A percentile compares a stretch with the other conserved stretches of the same genome.
phyloP scores from a whole-genome alignment of 2,329 filamentous ascomycete genomes.

The Colletotrichum eremochloae region DNA sequence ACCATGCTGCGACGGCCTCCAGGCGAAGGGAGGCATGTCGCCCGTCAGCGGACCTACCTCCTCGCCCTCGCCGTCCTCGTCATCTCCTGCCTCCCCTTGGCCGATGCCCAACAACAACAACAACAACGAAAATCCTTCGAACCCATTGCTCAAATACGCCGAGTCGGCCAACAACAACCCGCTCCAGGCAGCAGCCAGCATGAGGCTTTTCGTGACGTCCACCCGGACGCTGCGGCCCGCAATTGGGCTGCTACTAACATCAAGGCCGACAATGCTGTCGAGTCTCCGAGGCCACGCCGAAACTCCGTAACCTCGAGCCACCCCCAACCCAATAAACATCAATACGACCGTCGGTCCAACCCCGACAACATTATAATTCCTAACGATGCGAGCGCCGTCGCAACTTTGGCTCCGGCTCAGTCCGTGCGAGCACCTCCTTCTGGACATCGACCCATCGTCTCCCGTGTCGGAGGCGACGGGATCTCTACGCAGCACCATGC shows the following conservation, averaged over 20 bases:
- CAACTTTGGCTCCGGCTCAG: constrained; percentile 96
- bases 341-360: constrained; percentile 46
- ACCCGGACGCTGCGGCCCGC: constrained; percentile 46
- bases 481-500: constrained; percentile 88
- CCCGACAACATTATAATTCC: constrained; percentile 54
- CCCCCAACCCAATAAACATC: constrained; percentile 44
- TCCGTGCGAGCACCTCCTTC: constrained; percentile 94
- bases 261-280: constrained; percentile 47
- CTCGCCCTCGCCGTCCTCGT: constrained; percentile 71
- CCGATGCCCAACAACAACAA: constrained; percentile 77
- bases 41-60: constrained; percentile 61
- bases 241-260: constrained; percentile 51
- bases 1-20: constrained; percentile 75
- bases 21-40: constrained; percentile 66
- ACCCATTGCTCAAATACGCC: constrained; percentile 20
- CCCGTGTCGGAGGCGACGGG: constrained; percentile 66
- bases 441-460: constrained; percentile 71
- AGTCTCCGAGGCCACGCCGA: constrained; percentile 35
- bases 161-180: constrained; percentile 31
- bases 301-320: constrained; percentile 42
- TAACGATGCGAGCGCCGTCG: constrained; percentile 92
- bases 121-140: constrained; percentile 56
- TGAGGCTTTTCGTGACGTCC: constrained; percentile 26
- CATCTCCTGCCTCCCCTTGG: constrained; percentile 66
- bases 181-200: constrained; percentile 23